Conservation (phyloP, 2,329 filamentous ascomycete species). For the Camptophora hylomeconis region DNA sequence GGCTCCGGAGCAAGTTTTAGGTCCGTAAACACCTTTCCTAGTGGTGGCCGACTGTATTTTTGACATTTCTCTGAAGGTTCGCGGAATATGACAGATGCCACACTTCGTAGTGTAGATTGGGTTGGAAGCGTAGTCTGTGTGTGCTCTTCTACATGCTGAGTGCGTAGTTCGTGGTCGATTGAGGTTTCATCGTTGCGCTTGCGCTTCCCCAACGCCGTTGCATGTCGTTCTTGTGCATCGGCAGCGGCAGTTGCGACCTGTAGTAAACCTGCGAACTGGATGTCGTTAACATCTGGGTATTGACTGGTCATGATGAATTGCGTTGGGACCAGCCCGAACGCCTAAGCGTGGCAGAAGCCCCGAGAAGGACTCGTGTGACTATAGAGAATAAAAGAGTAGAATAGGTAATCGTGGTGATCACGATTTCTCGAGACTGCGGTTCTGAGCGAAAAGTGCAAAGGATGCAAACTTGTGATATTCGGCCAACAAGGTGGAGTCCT, state of each 20-base stretch:
- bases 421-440: too few species aligned
- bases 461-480: too few species aligned
- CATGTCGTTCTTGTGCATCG: conserved; percentile 20
- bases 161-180: conserved; percentile 12
- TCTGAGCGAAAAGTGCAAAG: too few species aligned
- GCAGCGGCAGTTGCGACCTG: conserved; percentile 34
- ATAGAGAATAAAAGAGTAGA: too few species aligned
- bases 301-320: conserved; percentile 3
- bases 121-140: conserved; percentile 6
- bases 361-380: too few species aligned
- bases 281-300: conserved; percentile 23
- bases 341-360: too few species aligned
- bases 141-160: conserved; percentile 3
- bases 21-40: conserved; percentile 44
- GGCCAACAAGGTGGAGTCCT: too few species aligned
- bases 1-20: conserved; percentile 43
- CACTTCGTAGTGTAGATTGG: conserved; percentile 34
- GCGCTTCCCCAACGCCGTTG: conserved; percentile 20
- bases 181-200: conserved; percentile 27
- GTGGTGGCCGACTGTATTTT: conserved; percentile 45
- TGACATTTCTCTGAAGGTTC: conserved; percentile 35
- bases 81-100: conserved; percentile 41
- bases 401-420: too few species aligned
- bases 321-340: too few species aligned
- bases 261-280: conserved; percentile 32